phyloP scores from a whole-genome alignment of 2,329 filamentous ascomycete species.

The Penicillium brevicompactum region DNA sequence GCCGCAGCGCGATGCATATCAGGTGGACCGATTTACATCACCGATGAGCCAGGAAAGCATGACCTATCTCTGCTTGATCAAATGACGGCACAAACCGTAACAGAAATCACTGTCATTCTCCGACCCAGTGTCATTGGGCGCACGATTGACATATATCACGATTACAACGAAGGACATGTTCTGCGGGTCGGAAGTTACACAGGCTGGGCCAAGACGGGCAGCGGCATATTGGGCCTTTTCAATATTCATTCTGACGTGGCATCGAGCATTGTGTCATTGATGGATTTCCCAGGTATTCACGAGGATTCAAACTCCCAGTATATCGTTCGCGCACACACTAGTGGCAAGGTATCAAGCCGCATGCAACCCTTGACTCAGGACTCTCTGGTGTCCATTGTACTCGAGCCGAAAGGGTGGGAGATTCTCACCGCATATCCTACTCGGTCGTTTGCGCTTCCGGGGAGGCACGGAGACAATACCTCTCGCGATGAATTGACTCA shows the following conservation, averaged over 20 bases:
- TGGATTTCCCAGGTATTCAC: conserved; percentile 71
- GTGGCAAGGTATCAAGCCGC: conserved; percentile 58
- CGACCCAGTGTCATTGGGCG: conserved; percentile 75
- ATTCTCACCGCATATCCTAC: conserved; percentile 76
- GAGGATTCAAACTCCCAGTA: conserved; percentile 57
- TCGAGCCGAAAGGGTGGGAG: conserved; percentile 72
- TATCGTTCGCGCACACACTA: conserved; percentile 71
- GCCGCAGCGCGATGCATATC: conserved; percentile 87
- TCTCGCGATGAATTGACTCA: conserved; percentile 43
- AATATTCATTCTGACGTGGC: conserved; percentile 69
- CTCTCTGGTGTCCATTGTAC: conserved; percentile 62
- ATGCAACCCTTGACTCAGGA: conserved; percentile 36
- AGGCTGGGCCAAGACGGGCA: conserved; percentile 67
- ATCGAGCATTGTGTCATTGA: conserved; percentile 70
- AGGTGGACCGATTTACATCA: conserved; percentile 93
- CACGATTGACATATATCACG: conserved; percentile 71
- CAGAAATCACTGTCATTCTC: conserved; percentile 76
- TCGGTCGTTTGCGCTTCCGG: conserved; percentile 51
- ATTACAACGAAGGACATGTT: conserved; percentile 71
- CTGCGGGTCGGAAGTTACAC: conserved; percentile 80
- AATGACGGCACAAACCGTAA: conserved; percentile 74
- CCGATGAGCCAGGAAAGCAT: conserved; percentile 82
- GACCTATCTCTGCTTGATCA: conserved; percentile 73
- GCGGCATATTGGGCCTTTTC: conserved; percentile 79
- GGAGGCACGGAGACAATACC: conserved; percentile 30